Base-by-base conservation (phyloP, 768 basidiomycete genomes). In the Boletus edulis region DNA sequence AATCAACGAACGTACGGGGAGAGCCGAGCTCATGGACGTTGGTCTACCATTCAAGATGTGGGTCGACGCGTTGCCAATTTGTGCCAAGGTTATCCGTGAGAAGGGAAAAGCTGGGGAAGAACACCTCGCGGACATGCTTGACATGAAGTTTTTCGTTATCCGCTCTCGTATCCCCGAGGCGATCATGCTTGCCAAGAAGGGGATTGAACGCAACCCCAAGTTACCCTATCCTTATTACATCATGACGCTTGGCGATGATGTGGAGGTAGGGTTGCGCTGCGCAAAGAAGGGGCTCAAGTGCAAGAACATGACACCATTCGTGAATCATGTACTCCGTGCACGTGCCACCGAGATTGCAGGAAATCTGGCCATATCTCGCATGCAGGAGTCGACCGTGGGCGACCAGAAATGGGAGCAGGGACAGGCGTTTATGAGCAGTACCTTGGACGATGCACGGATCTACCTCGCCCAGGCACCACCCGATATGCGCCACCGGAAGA, bases 261-360 rank as follows among this genome's bases (percentile, higher is more conserved):
- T 67, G 22, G 70, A 74, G 7, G 67, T 73, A n/a, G 85, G 83
- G 3, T 67, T 86, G 22, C 77, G 81, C 7, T 79, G 75, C 0
- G 79, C 82, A 48, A 86, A 87, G 75, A 81, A 86, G 63, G 85
- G 86, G 0, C 58, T 86, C 59, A 84, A 81, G 64, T 83, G 81
- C 73, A 75, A 75, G 54, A 66, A 73, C 8, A 75, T 72, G 20
- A 78, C 83, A 10, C 80, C 81, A 1, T 88, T 85, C 58, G 72
- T 87, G 7, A 75, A 75, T 39, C 80, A 77, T 57, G 81, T 77
- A 63, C 67, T 87, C 61, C 77, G 82, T 64, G 81, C 83, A 59
- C 78, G 84, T 29, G 83, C 83, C 0, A 78, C 81, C 1, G 79
- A 81, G 57, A 81, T 83, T 60, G 82, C 85, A 0, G 82, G 79